phyloP scores from a whole-genome alignment of 2,329 filamentous ascomycete genomes.

The Calonectria montana region DNA sequence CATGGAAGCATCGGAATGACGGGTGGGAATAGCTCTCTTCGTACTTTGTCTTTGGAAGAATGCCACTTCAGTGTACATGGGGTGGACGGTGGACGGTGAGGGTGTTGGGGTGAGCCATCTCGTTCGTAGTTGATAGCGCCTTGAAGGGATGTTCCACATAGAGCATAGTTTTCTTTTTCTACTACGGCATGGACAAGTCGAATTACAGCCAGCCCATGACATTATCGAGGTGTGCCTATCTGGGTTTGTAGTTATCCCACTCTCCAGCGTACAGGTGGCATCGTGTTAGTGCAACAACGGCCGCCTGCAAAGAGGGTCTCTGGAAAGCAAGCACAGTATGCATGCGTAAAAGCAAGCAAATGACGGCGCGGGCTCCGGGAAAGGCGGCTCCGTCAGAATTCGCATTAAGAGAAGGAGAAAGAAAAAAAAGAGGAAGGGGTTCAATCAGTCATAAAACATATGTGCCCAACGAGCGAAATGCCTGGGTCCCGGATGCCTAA shows the following conservation, averaged over 20 bases:
- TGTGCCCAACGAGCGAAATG: slow-evolving; percentile 3
- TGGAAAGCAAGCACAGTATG: neutral
- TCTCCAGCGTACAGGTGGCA: neutral
- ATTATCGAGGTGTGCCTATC: slow-evolving; percentile 13
- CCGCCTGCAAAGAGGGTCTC: neutral
- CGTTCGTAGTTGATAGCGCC: slow-evolving; percentile 19
- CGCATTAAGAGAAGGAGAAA: neutral
- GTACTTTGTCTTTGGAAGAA: neutral
- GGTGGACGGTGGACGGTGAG: neutral
- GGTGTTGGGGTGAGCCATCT: slow-evolving; percentile 18
- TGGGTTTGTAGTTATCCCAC: neutral
- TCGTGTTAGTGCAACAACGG: neutral
- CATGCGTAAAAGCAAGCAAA: neutral
- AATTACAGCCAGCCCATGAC: neutral
- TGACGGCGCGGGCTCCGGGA: neutral
- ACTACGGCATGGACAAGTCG: neutral
- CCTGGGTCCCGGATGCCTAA: slow-evolving; percentile 27
- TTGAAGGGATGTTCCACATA: neutral
- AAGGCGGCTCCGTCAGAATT: neutral
- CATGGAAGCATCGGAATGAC: slow-evolving; percentile 2
- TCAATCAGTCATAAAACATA: neutral
- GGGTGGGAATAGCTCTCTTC: neutral
- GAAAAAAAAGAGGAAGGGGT: neutral
- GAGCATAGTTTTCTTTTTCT: neutral
- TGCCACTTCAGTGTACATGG: slow-evolving; percentile 1